These are phyloP conservation scores for Aspergillus ruber DNA, from an alignment of 2,329 filamentous ascomycete genomes.

Conservation along the genomic window DNA sequence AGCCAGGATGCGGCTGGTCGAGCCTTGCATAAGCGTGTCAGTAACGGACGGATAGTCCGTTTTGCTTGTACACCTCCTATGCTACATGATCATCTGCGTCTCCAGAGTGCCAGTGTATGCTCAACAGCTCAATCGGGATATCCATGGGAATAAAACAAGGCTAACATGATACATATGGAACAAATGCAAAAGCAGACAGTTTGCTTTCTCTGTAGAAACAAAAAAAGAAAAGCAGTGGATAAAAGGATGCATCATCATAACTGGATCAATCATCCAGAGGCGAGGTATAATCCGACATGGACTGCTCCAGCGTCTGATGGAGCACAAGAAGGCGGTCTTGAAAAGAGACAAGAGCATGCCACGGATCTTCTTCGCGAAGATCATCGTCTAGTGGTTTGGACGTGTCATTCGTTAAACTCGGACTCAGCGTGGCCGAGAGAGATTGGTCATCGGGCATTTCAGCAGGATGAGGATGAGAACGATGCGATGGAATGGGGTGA, in stretches of 20 bases:
- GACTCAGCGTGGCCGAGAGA: constrained; percentile 12
- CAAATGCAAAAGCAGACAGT: not conserved
- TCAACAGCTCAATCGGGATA: not conserved
- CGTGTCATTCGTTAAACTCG: constrained; percentile 7
- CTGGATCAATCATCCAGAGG: constrained; percentile 6
- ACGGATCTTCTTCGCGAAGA: constrained; percentile 5
- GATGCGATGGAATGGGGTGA: constrained; percentile 14
- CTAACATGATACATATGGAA: constrained; percentile 4
- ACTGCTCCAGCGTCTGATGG: constrained; percentile 11
- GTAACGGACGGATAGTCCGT: no score
- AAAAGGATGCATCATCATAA: not conserved
- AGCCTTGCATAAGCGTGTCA: no score
- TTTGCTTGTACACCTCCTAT: no score
- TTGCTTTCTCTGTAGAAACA: not conserved
- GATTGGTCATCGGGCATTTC: constrained; percentile 20
- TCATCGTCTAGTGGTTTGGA: constrained; percentile 6
- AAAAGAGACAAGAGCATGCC: constrained; percentile 12
- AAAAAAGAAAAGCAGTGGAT: not conserved
- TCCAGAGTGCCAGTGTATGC: not conserved
- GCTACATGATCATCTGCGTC: not conserved
- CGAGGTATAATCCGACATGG: constrained; percentile 10
- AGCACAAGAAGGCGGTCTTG: constrained; percentile 13
- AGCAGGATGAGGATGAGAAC: no score
- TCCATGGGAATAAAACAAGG: not conserved
- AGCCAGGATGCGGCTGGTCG: no score